phyloP scores from a whole-genome alignment of 2,329 filamentous ascomycete genomes.

The Diaporthe eres region DNA sequence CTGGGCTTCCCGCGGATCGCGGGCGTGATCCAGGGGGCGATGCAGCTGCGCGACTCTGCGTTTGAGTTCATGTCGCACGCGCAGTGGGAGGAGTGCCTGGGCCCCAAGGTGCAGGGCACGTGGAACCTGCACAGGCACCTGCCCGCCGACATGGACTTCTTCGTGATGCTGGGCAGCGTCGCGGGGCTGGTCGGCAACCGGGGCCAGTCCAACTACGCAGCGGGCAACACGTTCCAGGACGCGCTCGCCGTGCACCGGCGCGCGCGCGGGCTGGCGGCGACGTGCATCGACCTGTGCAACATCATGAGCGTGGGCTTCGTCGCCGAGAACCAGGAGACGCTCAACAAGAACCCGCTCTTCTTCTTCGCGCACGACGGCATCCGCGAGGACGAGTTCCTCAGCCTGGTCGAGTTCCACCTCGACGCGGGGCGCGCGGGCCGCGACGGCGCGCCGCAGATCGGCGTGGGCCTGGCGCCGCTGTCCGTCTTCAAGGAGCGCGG shows the following conservation, averaged over 20 bases:
- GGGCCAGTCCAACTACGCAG: constrained; percentile 44
- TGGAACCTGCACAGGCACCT: constrained; percentile 44
- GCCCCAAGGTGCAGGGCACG: constrained; percentile 37
- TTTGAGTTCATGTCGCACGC: constrained; percentile 39
- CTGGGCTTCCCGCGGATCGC: constrained; percentile 49
- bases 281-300: constrained; percentile 46
- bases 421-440: constrained; percentile 36
- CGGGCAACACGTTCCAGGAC: constrained; percentile 52
- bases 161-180: constrained; percentile 38
- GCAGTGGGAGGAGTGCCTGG: constrained; percentile 26
- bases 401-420: constrained; percentile 41
- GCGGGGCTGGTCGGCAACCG: constrained; percentile 33
- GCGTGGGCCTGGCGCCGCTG: constrained; percentile 36
- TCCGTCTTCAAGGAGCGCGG: constrained; percentile 36
- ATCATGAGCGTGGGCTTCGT: constrained; percentile 49
- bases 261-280: constrained; percentile 43
- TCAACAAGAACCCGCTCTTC: constrained; percentile 41
- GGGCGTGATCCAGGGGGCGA: constrained; percentile 55
- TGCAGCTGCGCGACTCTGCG: constrained; percentile 37
- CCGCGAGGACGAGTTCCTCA: constrained; percentile 41
- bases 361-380: constrained; percentile 42
- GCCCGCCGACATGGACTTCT: constrained; percentile 42
- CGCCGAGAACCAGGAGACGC: constrained; percentile 39
- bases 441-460: constrained; percentile 30
- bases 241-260: constrained; percentile 45